These are phyloP conservation scores for Trichoderma lentiforme DNA, from an alignment of 2,329 filamentous ascomycete species.

Conservation along the genomic window DNA sequence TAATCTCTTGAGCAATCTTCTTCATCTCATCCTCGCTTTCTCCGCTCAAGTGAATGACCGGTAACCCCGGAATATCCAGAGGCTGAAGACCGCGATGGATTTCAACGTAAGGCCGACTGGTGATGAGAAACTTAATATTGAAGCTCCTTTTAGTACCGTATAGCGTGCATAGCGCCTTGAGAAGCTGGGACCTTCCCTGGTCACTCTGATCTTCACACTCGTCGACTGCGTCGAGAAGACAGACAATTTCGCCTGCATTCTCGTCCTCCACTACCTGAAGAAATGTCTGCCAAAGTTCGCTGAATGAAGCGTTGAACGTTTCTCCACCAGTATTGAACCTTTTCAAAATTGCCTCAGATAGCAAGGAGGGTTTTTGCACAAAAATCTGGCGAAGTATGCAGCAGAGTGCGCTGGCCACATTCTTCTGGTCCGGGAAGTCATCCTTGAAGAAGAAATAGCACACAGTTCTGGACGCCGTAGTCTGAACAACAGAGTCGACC, in stretches of 20 bases:
- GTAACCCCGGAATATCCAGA: background rate
- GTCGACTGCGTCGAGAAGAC: background rate
- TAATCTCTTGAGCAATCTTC: conserved; percentile 25
- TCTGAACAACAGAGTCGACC: conserved; percentile 30
- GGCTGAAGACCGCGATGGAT: conserved; percentile 25
- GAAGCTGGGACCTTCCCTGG: background rate
- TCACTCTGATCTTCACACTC: background rate
- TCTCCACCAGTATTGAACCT: background rate
- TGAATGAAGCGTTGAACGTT: background rate
- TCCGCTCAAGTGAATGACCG: conserved; percentile 23
- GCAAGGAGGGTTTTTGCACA: background rate
- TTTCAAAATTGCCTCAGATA: background rate
- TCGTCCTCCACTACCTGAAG: background rate
- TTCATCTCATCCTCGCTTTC: conserved; percentile 20
- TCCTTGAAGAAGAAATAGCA: background rate
- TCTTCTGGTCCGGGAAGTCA: background rate
- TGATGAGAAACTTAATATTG: conserved; percentile 37
- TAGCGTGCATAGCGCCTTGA: background rate
- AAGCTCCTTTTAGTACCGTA: background rate
- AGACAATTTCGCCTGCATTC: background rate
- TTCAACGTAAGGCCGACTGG: conserved; percentile 30
- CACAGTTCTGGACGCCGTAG: conserved; percentile 19
- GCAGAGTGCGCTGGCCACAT: background rate
- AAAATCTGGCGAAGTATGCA: background rate
- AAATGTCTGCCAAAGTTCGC: background rate